Base-by-base conservation (phyloP, 306 rosid species). In the Pachyrhizus erosus region DNA sequence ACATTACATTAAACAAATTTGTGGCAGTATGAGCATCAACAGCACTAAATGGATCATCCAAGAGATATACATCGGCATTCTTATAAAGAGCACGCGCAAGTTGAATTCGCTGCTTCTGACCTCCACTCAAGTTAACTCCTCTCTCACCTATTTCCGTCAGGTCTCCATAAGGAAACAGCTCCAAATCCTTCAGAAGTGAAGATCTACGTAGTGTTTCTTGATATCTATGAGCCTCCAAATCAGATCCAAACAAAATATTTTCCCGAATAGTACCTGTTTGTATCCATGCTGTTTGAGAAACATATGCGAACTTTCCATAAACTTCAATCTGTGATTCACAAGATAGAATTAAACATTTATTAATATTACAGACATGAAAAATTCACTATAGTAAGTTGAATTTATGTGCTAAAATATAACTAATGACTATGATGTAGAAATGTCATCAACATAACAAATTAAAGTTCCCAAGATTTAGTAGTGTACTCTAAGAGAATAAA, bases 31-130 rank as follows among this genome's bases (percentile, higher is more conserved):
- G 83, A 31, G 91, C 89, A 83, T 88, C 91, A 58, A 88, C 89
- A 20, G 91, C 91, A 68, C 91, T 88, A 61, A 88, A 88, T 9
- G 89, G 91, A 76, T 86, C 89, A 79, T 88, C 91, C 84, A 88
- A 83, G 57, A 93, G 91, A 86, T 93, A 78, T 54, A 88, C 48
- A n/a, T 88, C 87, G 21, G 87, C 89, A 68, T 86, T 84, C 82
- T 93, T 92, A 79, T 93, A 93, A 20, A 93, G 90, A 17, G 97
- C 97, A 9, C 97, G 97, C 76, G 73, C 73, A 68, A 68, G 73
- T 68, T 68, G 73, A 68, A 68, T 40, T 21, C 73, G 9, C 52
- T 68, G 73, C 17, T 68, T 68, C 52, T 68, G 73, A 12, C 73
- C 73, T 39, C 73, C 73, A 68, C 73, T 68, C 9, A 68, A 7